Evolutionary conservation across 2,329 filamentous ascomycete species (phyloP).

Genomic region (Aspergillus neoniger): DNA sequence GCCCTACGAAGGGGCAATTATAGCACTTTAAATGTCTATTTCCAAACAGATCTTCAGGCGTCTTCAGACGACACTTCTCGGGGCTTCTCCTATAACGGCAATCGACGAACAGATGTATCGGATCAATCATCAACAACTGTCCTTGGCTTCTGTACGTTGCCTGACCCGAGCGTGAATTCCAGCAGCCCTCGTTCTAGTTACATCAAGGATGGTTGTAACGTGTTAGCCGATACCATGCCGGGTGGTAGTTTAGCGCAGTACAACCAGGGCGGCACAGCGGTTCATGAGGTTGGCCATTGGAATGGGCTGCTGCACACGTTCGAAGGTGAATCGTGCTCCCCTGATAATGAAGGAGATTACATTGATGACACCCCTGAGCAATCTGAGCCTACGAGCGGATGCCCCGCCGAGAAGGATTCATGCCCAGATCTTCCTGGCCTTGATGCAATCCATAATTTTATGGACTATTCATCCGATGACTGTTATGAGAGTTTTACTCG

Average conservation of each 20-base stretch:
- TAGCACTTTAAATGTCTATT: slow-evolving; percentile 60
- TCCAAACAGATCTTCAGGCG: slow-evolving; percentile 55
- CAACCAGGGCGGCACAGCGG: slow-evolving; percentile 47
- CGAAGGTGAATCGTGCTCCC: slow-evolving; percentile 40
- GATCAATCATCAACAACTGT: slow-evolving; percentile 36
- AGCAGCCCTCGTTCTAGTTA: slow-evolving; percentile 45
- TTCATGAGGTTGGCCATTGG: slow-evolving; percentile 53
- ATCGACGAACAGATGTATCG: slow-evolving; percentile 14
- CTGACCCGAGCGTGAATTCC: slow-evolving; percentile 42
- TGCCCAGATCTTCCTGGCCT: slow-evolving; percentile 50
- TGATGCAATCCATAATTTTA: slow-evolving; percentile 61
- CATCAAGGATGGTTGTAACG: slow-evolving; percentile 58
- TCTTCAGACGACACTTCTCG: slow-evolving; percentile 26
- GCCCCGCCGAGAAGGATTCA: slow-evolving; percentile 53
- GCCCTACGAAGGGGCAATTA: slow-evolving; percentile 58
- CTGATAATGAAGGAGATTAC: slow-evolving; percentile 43
- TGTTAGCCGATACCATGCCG: slow-evolving; percentile 60
- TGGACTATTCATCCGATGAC: slow-evolving; percentile 60
- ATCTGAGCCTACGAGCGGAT: slow-evolving; percentile 61
- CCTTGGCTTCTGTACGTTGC: slow-evolving; percentile 58
- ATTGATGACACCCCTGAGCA: slow-evolving; percentile 49
- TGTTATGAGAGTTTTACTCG: slow-evolving; percentile 58
- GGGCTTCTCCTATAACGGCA: slow-evolving; percentile 29
- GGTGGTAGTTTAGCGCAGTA: slow-evolving; percentile 53
- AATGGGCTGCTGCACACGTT: slow-evolving; percentile 51